A percentile compares a stretch with the other conserved stretches of the same genome.
Evolutionary conservation across 805 yeast genomes (phyloP).

Genomic region (Saccharomycopsis capsularis): DNA sequence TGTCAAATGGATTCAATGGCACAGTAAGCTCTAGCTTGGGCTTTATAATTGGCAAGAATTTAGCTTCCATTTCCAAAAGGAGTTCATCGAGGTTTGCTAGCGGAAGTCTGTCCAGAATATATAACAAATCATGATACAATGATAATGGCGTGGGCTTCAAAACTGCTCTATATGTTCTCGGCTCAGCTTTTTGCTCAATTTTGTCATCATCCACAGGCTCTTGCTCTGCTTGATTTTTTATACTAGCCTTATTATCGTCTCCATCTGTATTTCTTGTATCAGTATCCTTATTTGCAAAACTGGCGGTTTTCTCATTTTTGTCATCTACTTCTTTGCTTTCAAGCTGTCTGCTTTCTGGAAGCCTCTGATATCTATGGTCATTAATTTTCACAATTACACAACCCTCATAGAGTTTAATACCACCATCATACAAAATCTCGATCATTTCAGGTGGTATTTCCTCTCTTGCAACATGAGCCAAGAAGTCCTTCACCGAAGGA

Average conservation of each 20-base stretch:
- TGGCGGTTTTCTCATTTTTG: slow-evolving; percentile 6
- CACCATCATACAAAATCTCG: slow-evolving; percentile 83
- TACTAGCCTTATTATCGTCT: not conserved
- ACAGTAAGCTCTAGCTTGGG: slow-evolving; percentile 72
- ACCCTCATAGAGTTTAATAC: slow-evolving; percentile 81
- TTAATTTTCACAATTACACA: slow-evolving; percentile 78
- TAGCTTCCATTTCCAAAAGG: slow-evolving; percentile 82
- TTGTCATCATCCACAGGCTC: slow-evolving; percentile 1
- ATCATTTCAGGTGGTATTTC: slow-evolving; percentile 84
- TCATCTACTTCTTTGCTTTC: slow-evolving; percentile 6
- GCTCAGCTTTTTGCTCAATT: slow-evolving; percentile 30
- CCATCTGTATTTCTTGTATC: not conserved
- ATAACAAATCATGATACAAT: slow-evolving; percentile 75
- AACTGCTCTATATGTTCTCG: slow-evolving; percentile 70
- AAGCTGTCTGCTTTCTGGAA: not conserved
- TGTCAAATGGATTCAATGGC: slow-evolving; percentile 58
- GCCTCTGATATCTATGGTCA: slow-evolving; percentile 56
- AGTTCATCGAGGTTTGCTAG: slow-evolving; percentile 61
- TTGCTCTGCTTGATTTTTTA: slow-evolving; percentile 13
- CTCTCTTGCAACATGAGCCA: slow-evolving; percentile 71
- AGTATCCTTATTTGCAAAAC: not conserved
- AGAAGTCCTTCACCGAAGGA: slow-evolving; percentile 69
- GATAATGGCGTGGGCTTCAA: slow-evolving; percentile 76
- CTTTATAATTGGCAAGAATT: slow-evolving; percentile 68
- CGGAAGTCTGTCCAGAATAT: slow-evolving; percentile 71